Conservation (phyloP, 208 protist species). For the Crithidia sp. region DNA sequence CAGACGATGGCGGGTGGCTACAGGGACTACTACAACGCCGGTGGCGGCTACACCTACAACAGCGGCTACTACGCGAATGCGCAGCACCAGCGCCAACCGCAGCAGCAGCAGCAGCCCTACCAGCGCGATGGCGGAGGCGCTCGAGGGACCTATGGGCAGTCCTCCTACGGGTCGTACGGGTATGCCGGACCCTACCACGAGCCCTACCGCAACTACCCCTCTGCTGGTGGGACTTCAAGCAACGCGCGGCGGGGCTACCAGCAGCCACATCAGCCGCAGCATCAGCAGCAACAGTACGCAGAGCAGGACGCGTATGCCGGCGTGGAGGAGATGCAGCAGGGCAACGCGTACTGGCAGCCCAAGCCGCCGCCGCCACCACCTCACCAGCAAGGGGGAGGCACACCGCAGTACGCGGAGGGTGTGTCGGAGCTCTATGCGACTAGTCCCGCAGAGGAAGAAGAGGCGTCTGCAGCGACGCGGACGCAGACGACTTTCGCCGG, state of each 20-base stretch:
- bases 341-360: not conserved
- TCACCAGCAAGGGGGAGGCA: not conserved
- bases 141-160: not conserved
- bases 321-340: not conserved
- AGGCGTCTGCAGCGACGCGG: not conserved
- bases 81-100: not conserved
- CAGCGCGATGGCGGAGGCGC: slow-evolving; percentile 4
- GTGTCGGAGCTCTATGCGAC: not conserved
- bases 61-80: slow-evolving; percentile 6
- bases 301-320: not conserved
- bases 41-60: slow-evolving; percentile 10
- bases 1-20: slow-evolving; percentile 11
- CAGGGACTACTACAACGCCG: slow-evolving; percentile 13
- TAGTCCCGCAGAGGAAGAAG: not conserved
- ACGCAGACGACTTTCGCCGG: not conserved
- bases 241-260: not conserved
- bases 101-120: slow-evolving; percentile 8
- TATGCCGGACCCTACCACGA: slow-evolving; percentile 6
- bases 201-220: not conserved
- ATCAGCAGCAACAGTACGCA: slow-evolving; percentile 3
- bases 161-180: not conserved
- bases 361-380: not conserved
- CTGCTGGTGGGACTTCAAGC: not conserved
- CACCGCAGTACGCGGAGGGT: not conserved
- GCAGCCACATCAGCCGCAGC: slow-evolving; percentile 1